Base-by-base conservation (phyloP, 331 rosid genomes). In the Malus hybrid region DNA sequence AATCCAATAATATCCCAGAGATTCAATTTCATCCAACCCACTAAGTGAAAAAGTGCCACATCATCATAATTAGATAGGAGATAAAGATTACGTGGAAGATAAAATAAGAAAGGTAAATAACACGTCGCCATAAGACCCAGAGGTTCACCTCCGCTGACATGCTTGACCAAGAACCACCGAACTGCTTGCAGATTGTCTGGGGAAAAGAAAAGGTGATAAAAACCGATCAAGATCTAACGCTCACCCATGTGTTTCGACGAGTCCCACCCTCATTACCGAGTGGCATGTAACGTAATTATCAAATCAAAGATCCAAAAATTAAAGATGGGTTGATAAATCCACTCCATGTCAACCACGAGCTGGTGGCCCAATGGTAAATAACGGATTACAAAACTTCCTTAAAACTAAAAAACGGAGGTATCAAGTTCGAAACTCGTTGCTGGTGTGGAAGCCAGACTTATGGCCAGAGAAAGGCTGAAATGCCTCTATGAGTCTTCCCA, bases 261-360 rank as follows among this genome's bases (percentile, higher is more conserved):
- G 64, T 81, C 80, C 81, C 52, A 9, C 62, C 10, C 13, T 1
- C 18, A 19, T 31, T 29, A 48, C 18, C 6, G 6, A 78, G 81
- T 79, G 88, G 79, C 80, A 72, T 8, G 18, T 15, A 22, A 18
- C 48, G 86, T 70, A 80, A 85, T 78, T 76, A 71, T 73, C 71
- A 18, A 32, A 2, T 31, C 24, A 57, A 60, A 18, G 3, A 39
- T 39, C 46, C 4, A 39, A 39, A 39, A 39, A 10, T 39, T 39
- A 39, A 39, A 3, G 46, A 39, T 39, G 46, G 46, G 13, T 3
- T 39, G 46, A 39, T 39, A 39, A 39, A 39, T 39, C 46, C 46
- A 39, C 4, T 0, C 46, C 0, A 39, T 9, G 4, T 39, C 46
- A 39, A 39, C 12, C 44, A 39, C 1, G 46, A 39, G 4, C 4